A percentile compares a stretch with the other conserved stretches of the same genome.
Conservation (phyloP, 306 rosid species). For the Psophocarpus tetragonolobus region DNA sequence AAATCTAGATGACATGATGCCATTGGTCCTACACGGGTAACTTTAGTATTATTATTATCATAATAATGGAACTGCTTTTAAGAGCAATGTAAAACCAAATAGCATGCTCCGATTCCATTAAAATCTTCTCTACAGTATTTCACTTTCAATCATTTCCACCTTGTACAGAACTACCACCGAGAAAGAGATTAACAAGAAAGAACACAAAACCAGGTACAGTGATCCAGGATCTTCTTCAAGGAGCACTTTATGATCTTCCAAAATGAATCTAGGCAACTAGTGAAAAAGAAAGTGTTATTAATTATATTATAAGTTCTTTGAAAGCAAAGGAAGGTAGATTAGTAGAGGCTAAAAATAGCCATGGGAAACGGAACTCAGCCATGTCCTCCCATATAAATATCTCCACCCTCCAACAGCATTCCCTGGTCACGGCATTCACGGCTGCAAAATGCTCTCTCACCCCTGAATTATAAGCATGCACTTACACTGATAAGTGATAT, state of each 20-base stretch:
- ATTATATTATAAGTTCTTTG: constrained; percentile 1
- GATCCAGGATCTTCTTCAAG: constrained; percentile 26
- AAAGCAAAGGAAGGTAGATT: not conserved
- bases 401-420: constrained; percentile 48
- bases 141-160: not conserved
- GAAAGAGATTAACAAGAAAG: not conserved
- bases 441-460: constrained; percentile 81
- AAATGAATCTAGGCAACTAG: not conserved
- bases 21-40: constrained; percentile 15
- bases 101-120: constrained; percentile 30
- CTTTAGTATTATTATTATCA: not conserved
- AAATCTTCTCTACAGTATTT: not conserved
- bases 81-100: constrained; percentile 5
- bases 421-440: constrained; percentile 59
- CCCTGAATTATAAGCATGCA: constrained; percentile 45
- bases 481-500: not conserved
- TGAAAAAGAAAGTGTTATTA: not conserved
- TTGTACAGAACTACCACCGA: constrained; percentile 9
- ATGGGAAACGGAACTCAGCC: not conserved
- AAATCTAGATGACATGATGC: constrained; percentile 33
- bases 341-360: not conserved
- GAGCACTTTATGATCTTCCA: constrained; percentile 4
- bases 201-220: not conserved
- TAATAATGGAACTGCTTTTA: not conserved
- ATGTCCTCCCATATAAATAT: constrained; percentile 1